Base-by-base conservation (phyloP, 192 early-diverging fungal genomes). In the Backusella liffmaniae region DNA sequence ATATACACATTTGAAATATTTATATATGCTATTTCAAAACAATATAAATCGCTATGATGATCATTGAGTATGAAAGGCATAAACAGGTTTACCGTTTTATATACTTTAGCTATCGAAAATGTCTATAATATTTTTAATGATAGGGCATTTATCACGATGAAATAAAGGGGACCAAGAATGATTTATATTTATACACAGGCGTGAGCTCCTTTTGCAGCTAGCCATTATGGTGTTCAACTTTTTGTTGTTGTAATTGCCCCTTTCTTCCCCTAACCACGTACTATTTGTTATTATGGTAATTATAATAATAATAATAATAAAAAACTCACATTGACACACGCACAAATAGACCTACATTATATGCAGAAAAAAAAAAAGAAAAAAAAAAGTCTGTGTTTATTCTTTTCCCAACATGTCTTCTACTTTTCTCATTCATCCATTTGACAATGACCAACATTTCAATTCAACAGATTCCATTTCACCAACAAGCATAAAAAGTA, bases 381-480 rank as follows among this genome's bases (percentile, higher is more conserved):
- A 56, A 56, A 53, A 53, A 56, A 62, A 62, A 59, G 56, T 59
- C 56, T 59, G 23, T n/a, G n/a, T 71, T 71, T 71, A 10, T 44
- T 71, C 37, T 44, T 71, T 71, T 46, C 37, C 37, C 21, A 39
- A 71, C 37, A 39, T 71, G 32, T 71, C 23, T 71, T 46, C 35
- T 71, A 39, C 23, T 44, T 71, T 71, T 39, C 37, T 71, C 39
- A 29, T 42, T 42, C 68, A 41, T 51, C 29, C 70, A 21, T 26
- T 62, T 62, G 56, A 62, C 21, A 62, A 62, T 62, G 56, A 29
- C 23, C 23, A 62, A 62, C 56, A 62, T 62, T 62, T 62, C 23
- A 62, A 62, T 13, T 62, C 56, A 62, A 26, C 23, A 23, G 56
- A 62, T 26, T 23, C 49, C 42, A 39, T 53, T 53, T 51, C 21